Conservation (phyloP, 331 rosid genomes). For the Pyracantha coccinea region DNA sequence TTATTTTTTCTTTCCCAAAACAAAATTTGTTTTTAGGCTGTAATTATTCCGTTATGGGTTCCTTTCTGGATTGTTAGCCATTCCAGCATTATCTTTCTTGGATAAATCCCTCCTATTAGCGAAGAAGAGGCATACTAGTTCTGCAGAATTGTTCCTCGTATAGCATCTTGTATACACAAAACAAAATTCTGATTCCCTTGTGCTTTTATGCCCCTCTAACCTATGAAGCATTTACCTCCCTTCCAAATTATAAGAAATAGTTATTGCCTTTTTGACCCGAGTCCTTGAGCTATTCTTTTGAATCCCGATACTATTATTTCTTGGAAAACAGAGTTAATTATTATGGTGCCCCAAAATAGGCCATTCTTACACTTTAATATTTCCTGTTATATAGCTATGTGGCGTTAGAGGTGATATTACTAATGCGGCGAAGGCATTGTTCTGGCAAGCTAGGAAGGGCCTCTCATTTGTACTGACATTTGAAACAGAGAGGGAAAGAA, state of each 20-base stretch:
- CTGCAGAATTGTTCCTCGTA: neutral
- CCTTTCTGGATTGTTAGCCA: too few species aligned
- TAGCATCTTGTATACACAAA: neutral
- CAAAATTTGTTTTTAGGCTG: too few species aligned
- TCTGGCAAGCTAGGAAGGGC: constrained; percentile 94
- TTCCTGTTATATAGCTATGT: constrained; percentile 42
- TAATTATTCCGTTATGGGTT: too few species aligned
- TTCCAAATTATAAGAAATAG: neutral
- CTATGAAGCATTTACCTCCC: neutral
- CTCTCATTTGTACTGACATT: constrained; percentile 68
- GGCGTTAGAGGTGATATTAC: constrained; percentile 47
- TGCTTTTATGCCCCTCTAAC: neutral
- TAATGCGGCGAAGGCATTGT: constrained; percentile 58
- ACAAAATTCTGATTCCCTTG: neutral
- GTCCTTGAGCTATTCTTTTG: neutral
- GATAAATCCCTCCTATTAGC: neutral
- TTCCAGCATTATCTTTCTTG: neutral
- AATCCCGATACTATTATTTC: neutral
- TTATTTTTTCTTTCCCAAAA: too few species aligned
- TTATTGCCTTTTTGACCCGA: neutral
- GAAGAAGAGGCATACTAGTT: neutral
- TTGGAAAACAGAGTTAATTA: neutral
- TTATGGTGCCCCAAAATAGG: neutral
- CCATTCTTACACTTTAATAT: neutral
- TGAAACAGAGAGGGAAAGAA: constrained; percentile 84